Evolutionary conservation across 2,329 filamentous ascomycete genomes (phyloP).

Genomic region (Hypoxylon sp.): DNA sequence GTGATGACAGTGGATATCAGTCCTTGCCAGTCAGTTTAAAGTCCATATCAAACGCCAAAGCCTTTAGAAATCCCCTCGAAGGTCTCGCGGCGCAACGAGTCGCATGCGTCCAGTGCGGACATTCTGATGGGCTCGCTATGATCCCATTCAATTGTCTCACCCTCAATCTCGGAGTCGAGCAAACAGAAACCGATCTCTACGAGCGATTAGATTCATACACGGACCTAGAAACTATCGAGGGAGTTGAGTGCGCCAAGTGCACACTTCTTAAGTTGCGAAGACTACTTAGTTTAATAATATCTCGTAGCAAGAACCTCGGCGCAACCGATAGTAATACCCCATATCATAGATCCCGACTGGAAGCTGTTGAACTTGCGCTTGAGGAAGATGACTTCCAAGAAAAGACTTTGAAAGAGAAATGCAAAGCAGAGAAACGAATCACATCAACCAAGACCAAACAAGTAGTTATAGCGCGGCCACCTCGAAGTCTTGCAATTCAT

Average conservation of each 20-base stretch:
- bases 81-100: constrained; percentile 90
- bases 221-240: constrained; percentile 84
- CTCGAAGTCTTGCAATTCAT: constrained; percentile 84
- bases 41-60: constrained; percentile 51
- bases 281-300: constrained; percentile 61
- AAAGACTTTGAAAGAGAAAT: constrained; percentile 70
- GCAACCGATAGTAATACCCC: constrained; percentile 63
- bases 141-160: constrained; percentile 96
- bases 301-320: constrained; percentile 53
- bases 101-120: constrained; percentile 85
- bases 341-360: constrained; percentile 67
- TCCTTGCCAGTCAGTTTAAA: constrained; percentile 57
- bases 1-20: constrained; percentile 69
- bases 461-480: constrained; percentile 84
- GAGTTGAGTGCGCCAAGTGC: constrained; percentile 92
- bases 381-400: constrained; percentile 85
- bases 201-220: constrained; percentile 88
- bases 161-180: constrained; percentile 77
- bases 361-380: constrained; percentile 75
- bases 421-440: constrained; percentile 76
- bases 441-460: constrained; percentile 90
- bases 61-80: constrained; percentile 81
- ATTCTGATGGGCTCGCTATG: constrained; percentile 87
- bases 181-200: constrained; percentile 74
- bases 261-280: constrained; percentile 73